phyloP scores from a whole-genome alignment of 176 grass and related monocot species.

The Miscanthus lutarioriparius region DNA sequence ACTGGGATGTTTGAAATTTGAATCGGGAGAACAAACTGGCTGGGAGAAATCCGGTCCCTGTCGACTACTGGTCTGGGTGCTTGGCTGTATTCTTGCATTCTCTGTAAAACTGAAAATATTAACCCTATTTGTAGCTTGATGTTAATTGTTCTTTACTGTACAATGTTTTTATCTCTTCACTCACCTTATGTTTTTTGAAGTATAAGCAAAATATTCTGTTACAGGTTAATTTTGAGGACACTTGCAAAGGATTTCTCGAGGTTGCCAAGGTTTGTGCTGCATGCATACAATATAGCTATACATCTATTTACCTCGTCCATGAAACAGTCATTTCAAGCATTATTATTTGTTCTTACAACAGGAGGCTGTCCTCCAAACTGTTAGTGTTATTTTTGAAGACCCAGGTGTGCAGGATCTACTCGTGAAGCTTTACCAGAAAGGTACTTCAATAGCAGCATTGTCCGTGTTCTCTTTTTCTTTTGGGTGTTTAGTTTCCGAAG shows the following conservation, averaged over 20 bases:
- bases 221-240: slow-evolving; percentile 99
- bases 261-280: slow-evolving; percentile 92
- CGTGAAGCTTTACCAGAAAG: slow-evolving; percentile 91
- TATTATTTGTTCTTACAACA: slow-evolving; percentile 42
- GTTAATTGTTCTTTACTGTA: slow-evolving; percentile 15
- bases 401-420: slow-evolving; percentile 94
- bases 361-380: slow-evolving; percentile 88
- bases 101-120: slow-evolving; percentile 16
- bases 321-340: background rate
- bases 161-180: slow-evolving; percentile 17
- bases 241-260: slow-evolving; percentile 99
- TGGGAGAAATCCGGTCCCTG: slow-evolving; percentile 7
- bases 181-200: slow-evolving; percentile 13
- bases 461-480: background rate
- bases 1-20: slow-evolving; percentile 17
- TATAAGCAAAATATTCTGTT: slow-evolving; percentile 39
- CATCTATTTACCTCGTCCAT: slow-evolving; percentile 7
- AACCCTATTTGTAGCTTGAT: background rate
- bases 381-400: slow-evolving; percentile 96
- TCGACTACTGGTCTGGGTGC: background rate
- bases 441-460: slow-evolving; percentile 47
- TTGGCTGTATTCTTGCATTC: slow-evolving; percentile 28
- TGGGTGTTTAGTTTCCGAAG: background rate
- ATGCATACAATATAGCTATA: slow-evolving; percentile 31
- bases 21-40: slow-evolving; percentile 9